phyloP scores from a whole-genome alignment of 2,329 filamentous ascomycete genomes.

The Colletotrichum australisinense region DNA sequence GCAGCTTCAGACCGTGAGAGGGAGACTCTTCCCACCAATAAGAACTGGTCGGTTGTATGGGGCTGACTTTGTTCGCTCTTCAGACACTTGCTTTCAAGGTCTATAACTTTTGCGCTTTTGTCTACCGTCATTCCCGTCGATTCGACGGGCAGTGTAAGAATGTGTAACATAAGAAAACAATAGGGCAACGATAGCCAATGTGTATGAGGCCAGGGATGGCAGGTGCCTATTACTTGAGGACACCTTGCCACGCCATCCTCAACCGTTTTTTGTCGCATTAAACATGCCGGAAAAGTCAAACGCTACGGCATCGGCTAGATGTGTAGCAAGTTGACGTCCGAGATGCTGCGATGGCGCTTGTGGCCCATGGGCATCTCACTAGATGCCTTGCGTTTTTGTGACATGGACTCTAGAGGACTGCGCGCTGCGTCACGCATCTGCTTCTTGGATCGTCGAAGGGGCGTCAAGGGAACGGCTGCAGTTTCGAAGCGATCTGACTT shows the following conservation, averaged over 20 bases:
- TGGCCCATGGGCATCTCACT: constrained; percentile 55
- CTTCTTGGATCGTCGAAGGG: constrained; percentile 69
- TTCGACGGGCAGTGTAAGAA: constrained; percentile 10
- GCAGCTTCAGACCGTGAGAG: not conserved
- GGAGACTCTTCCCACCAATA: not conserved
- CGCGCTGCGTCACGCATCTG: constrained; percentile 55
- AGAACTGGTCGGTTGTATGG: not conserved
- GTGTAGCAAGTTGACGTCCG: constrained; percentile 62
- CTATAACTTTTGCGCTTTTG: constrained; percentile 14
- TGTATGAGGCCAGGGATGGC: constrained; percentile 56
- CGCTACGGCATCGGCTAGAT: constrained; percentile 47
- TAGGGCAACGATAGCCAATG: constrained; percentile 8
- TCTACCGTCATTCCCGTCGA: constrained; percentile 20
- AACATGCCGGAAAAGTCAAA: constrained; percentile 19
- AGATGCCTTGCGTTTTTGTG: constrained; percentile 68
- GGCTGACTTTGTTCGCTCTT: not conserved
- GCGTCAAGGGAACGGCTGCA: constrained; percentile 76
- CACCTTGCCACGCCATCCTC: constrained; percentile 56
- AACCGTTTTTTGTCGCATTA: constrained; percentile 50
- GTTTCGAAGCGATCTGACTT: constrained; percentile 74
- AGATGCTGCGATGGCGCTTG: constrained; percentile 70
- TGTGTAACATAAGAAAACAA: constrained; percentile 36
- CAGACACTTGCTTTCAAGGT: not conserved
- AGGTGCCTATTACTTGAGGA: constrained; percentile 36
- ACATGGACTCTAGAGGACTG: constrained; percentile 61